Conservation (phyloP, 257 asterid genomes). For the Solanum chaucha region DNA sequence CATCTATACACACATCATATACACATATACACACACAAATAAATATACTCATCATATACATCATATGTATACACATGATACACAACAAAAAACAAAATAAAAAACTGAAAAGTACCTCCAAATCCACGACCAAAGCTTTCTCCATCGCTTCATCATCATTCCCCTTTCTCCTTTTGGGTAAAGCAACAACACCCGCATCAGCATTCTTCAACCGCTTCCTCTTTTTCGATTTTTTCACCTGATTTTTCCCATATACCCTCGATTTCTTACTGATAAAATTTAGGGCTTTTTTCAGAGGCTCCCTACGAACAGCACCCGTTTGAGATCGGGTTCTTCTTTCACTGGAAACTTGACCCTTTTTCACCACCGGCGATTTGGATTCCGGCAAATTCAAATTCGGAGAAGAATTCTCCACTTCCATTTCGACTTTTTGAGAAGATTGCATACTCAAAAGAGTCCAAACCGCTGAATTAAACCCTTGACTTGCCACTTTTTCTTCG, state of each 20-base stretch:
- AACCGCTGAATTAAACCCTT: background rate
- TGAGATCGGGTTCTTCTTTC: background rate
- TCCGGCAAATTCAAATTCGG: background rate
- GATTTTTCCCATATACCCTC: background rate
- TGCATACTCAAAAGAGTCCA: background rate
- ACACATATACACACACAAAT: background rate
- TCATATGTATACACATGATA: background rate
- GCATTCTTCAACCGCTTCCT: background rate
- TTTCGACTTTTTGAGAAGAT: background rate
- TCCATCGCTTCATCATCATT: background rate
- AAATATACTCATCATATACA: background rate
- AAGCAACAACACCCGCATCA: background rate
- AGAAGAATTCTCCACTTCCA: background rate
- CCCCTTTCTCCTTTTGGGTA: background rate
- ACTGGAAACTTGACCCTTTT: background rate
- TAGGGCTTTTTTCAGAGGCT: background rate
- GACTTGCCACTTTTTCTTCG: background rate
- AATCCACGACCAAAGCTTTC: background rate
- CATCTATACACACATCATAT: background rate
- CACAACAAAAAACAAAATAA: background rate
- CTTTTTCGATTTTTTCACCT: background rate
- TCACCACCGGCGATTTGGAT: background rate
- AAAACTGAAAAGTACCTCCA: background rate
- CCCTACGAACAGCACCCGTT: background rate
- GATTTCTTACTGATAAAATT: background rate